A percentile compares a stretch with the other conserved stretches of the same genome.
Conservation (phyloP, 345 rosid species). For the Gossypium raimondii region DNA sequence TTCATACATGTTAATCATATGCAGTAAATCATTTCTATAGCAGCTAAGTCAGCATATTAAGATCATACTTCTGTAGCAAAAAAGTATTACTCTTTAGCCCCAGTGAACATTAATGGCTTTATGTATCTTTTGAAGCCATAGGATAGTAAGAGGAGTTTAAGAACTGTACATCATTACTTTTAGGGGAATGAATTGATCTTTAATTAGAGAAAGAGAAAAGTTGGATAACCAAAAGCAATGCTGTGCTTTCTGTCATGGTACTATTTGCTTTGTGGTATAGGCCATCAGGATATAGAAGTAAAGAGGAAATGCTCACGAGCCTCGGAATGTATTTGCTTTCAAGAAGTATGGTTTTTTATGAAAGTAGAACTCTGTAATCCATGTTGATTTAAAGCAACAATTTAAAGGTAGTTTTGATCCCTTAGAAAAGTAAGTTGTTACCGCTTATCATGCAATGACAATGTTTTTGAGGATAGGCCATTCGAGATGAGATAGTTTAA, state of each 20-base stretch:
- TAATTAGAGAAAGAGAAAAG: no score
- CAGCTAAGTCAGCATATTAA: neutral
- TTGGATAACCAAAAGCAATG: neutral
- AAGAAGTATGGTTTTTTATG: neutral
- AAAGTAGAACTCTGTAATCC: neutral
- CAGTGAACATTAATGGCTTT: neutral
- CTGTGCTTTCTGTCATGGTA: neutral
- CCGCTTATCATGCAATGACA: neutral
- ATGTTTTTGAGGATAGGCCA: neutral
- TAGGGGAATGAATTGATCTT: no score
- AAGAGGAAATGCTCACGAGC: neutral
- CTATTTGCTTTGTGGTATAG: neutral
- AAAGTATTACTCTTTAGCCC: neutral
- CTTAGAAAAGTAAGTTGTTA: neutral
- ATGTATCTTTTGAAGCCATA: neutral
- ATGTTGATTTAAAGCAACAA: neutral
- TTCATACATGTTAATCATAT: neutral
- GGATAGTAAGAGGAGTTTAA: neutral
- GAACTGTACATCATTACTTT: neutral
- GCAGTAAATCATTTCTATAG: neutral
- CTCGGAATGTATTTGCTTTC: neutral
- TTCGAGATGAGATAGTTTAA: neutral
- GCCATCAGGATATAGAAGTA: neutral
- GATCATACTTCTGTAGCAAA: neutral
- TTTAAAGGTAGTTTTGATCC: neutral